A percentile compares a stretch with the other conserved stretches of the same genome.
Conservation (phyloP, 1,284 basidiomycete species). For the Tilletiaria anomala region DNA sequence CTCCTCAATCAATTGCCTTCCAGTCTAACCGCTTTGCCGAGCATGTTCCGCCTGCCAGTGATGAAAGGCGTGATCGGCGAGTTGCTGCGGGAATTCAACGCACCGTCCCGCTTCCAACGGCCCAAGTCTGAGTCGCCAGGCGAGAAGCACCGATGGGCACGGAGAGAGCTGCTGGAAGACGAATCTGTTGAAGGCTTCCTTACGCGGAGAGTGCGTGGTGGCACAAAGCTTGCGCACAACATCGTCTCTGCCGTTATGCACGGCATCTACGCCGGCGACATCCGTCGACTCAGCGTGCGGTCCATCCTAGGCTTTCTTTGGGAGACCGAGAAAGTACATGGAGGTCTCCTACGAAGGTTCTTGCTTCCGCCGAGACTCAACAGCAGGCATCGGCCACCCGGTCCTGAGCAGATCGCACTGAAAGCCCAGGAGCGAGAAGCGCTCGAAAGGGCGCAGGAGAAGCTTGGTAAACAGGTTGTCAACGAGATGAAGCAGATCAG, state of each 20-base stretch:
- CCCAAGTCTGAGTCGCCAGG: slow-evolving; percentile 34
- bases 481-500: slow-evolving; percentile 50
- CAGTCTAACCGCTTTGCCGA: too few relatives aligned
- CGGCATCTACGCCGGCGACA: slow-evolving; percentile 81
- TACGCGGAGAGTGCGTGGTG: slow-evolving; percentile 56
- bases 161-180: slow-evolving; percentile 43
- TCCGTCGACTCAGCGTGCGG: slow-evolving; percentile 57
- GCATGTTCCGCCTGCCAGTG: slow-evolving; percentile 1
- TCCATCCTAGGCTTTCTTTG: slow-evolving; percentile 62
- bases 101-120: slow-evolving; percentile 27
- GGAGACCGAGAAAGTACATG: slow-evolving; percentile 55
- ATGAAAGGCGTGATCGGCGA: slow-evolving; percentile 39
- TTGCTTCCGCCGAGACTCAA: slow-evolving; percentile 41
- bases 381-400: slow-evolving; percentile 9
- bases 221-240: slow-evolving; percentile 51
- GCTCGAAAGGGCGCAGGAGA: neutral
- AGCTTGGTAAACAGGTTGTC: slow-evolving; percentile 42
- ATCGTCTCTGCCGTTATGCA: slow-evolving; percentile 75
- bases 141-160: slow-evolving; percentile 34
- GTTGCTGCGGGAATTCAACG: slow-evolving; percentile 51
- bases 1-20: slow-evolving; percentile 45
- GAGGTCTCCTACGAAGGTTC: slow-evolving; percentile 58
- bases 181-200: slow-evolving; percentile 73
- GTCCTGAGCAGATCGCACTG: slow-evolving; percentile 8
- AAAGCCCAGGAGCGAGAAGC: slow-evolving; percentile 6